Percentiles rank a stretch among this genome's conserved stretches.
Evolutionary conservation across 805 yeast genomes (phyloP).

Genomic region (Yarrowia yakushimensis): DNA sequence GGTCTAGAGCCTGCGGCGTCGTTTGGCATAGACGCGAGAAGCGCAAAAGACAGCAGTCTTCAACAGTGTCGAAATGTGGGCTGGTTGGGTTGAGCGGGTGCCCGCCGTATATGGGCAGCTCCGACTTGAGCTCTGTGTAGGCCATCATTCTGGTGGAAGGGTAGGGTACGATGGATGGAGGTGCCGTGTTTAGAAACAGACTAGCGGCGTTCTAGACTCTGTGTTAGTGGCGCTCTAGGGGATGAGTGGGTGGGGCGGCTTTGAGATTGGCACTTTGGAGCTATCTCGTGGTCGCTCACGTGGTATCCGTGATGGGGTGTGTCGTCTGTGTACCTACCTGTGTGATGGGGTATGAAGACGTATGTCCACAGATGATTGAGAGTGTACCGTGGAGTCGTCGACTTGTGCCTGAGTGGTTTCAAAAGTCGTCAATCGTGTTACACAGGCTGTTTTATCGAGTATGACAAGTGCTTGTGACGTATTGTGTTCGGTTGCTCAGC

Average conservation of each 20-base stretch:
- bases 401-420: not conserved
- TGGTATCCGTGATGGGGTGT: not conserved
- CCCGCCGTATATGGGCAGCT: not conserved
- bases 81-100: not conserved
- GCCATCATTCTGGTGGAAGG: not conserved
- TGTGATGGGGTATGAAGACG: not conserved
- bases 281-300: not conserved
- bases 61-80: not conserved
- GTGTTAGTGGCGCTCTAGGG: not conserved
- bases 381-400: not conserved
- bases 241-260: not conserved
- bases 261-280: not conserved
- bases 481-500: not conserved
- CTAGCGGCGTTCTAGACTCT: not conserved
- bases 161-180: not conserved
- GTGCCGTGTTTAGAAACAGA: not conserved
- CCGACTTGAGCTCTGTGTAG: slow-evolving; percentile 13
- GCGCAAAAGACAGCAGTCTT: slow-evolving; percentile 8
- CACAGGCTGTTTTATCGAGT: not conserved
- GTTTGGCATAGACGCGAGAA: slow-evolving; percentile 12
- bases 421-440: not conserved
- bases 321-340: not conserved
- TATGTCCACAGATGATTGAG: no score
- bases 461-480: not conserved
- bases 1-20: slow-evolving; percentile 3